phyloP scores from a whole-genome alignment of 345 rosid genomes.

The Moricandia moricandioides region DNA sequence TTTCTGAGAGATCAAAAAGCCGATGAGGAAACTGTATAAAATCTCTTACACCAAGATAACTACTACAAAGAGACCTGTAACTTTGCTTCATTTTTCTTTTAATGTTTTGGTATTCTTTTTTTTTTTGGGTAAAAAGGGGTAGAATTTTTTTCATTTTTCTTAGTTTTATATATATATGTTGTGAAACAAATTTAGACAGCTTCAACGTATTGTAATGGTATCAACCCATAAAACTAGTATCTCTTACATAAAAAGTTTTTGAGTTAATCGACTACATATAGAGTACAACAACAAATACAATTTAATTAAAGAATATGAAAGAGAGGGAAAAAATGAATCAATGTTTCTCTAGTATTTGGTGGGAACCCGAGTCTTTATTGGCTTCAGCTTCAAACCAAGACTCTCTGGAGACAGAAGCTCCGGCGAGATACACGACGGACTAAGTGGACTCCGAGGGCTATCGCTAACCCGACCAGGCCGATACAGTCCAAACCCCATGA shows the following conservation, averaged over 20 bases:
- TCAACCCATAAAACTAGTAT: not conserved
- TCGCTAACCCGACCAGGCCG: slow-evolving; percentile 58
- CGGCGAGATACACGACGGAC: slow-evolving; percentile 83
- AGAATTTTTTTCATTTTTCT: slow-evolving; percentile 7
- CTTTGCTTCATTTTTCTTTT: not conserved
- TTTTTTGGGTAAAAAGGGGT: slow-evolving; percentile 13
- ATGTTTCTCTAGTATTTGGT: slow-evolving; percentile 17
- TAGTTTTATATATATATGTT: slow-evolving; percentile 2
- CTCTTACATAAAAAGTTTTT: not conserved
- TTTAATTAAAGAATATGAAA: slow-evolving; percentile 31
- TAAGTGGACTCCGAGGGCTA: slow-evolving; percentile 87
- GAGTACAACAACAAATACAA: slow-evolving; percentile 28
- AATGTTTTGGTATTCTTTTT: slow-evolving; percentile 3
- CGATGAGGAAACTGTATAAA: slow-evolving; percentile 28
- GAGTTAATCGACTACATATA: slow-evolving; percentile 9
- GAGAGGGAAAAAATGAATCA: slow-evolving; percentile 8
- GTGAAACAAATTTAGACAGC: slow-evolving; percentile 1
- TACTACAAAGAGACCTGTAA: slow-evolving; percentile 28
- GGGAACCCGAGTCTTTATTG: slow-evolving; percentile 62
- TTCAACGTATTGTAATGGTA: slow-evolving; percentile 11
- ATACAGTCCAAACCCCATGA: slow-evolving; percentile 78
- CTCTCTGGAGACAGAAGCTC: slow-evolving; percentile 97
- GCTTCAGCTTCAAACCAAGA: slow-evolving; percentile 97
- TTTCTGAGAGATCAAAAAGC: slow-evolving; percentile 7
- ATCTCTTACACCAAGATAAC: slow-evolving; percentile 32